Percentiles rank a stretch among this genome's conserved stretches.
phyloP scores from a whole-genome alignment of 495 filamentous ascomycete genomes.

The Xylaria flabelliformis region DNA sequence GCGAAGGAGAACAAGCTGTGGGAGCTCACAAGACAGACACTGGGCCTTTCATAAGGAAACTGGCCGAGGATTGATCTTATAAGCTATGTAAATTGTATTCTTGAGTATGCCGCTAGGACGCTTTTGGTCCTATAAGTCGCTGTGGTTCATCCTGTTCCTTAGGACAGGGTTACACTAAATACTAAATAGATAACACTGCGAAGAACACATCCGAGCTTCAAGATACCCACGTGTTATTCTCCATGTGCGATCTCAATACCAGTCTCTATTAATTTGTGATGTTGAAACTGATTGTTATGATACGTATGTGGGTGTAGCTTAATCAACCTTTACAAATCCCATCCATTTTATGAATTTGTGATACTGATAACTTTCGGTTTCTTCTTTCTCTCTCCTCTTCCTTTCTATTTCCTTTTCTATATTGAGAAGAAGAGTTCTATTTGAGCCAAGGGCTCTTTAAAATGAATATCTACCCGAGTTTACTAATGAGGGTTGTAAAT shows the following conservation, averaged over 20 bases:
- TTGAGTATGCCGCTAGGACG: not conserved
- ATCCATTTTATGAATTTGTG: not conserved
- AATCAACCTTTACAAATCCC: not conserved
- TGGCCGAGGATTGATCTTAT: not conserved
- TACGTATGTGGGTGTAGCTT: not conserved
- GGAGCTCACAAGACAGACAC: conserved; percentile 26
- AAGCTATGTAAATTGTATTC: not conserved
- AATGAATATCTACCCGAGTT: too few species aligned
- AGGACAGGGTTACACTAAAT: not conserved
- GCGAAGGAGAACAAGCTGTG: conserved; percentile 27
- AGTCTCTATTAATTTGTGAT: not conserved
- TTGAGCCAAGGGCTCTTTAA: too few species aligned
- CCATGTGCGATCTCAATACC: not conserved
- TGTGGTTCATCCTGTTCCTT: not conserved
- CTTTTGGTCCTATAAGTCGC: not conserved
- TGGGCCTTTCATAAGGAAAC: not conserved
- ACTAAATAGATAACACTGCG: not conserved
- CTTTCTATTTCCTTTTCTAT: too few species aligned
- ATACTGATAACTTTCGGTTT: too few species aligned
- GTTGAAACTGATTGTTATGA: not conserved
- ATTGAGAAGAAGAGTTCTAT: too few species aligned
- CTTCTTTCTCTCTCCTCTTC: too few species aligned
- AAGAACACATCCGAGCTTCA: not conserved
- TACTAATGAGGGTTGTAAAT: too few species aligned
- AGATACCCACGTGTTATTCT: not conserved